Percentiles rank a stretch among this genome's conserved stretches.
Evolutionary conservation across 495 filamentous ascomycete species (phyloP).

Genomic region (Bacidia rubella): DNA sequence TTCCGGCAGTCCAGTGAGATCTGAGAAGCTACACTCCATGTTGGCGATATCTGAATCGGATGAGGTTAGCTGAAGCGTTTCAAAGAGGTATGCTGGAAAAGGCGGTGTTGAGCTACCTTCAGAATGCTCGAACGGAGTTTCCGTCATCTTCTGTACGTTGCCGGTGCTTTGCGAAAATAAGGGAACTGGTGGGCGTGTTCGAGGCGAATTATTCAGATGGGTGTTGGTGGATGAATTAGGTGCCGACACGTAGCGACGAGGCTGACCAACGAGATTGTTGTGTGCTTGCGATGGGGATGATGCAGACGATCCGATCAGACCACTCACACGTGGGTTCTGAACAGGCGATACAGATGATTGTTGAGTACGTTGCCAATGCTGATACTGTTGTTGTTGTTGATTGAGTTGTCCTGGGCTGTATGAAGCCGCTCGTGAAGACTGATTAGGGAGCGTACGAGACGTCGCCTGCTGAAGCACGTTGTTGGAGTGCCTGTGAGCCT

Average conservation of each 20-base stretch:
- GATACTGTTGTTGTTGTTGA: slow-evolving; percentile 14
- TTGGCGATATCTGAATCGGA: slow-evolving; percentile 6
- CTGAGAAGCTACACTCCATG: slow-evolving; percentile 6
- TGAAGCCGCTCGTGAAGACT: slow-evolving; percentile 10
- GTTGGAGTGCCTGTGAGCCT: slow-evolving; percentile 4
- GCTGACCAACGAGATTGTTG: slow-evolving; percentile 14
- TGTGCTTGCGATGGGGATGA: slow-evolving; percentile 16
- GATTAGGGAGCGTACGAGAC: slow-evolving; percentile 18
- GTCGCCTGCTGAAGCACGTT: slow-evolving; percentile 17
- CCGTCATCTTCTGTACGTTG: slow-evolving; percentile 6
- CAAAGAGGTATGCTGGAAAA: not conserved
- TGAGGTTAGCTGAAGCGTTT: not conserved
- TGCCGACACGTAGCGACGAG: slow-evolving; percentile 15
- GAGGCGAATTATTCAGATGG: slow-evolving; percentile 9
- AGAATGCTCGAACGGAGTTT: slow-evolving; percentile 1
- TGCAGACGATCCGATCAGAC: slow-evolving; percentile 14
- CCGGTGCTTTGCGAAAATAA: slow-evolving; percentile 17
- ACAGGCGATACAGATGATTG: slow-evolving; percentile 17
- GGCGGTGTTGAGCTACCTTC: slow-evolving; percentile 10
- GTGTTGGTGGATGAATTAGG: slow-evolving; percentile 14
- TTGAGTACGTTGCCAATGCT: slow-evolving; percentile 15
- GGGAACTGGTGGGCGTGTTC: slow-evolving; percentile 16
- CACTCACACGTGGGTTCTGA: slow-evolving; percentile 20
- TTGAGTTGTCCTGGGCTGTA: slow-evolving; percentile 8
- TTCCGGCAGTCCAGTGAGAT: slow-evolving; percentile 5